Evolutionary conservation across 345 rosid genomes (phyloP).

Genomic region (Firmiana major): DNA sequence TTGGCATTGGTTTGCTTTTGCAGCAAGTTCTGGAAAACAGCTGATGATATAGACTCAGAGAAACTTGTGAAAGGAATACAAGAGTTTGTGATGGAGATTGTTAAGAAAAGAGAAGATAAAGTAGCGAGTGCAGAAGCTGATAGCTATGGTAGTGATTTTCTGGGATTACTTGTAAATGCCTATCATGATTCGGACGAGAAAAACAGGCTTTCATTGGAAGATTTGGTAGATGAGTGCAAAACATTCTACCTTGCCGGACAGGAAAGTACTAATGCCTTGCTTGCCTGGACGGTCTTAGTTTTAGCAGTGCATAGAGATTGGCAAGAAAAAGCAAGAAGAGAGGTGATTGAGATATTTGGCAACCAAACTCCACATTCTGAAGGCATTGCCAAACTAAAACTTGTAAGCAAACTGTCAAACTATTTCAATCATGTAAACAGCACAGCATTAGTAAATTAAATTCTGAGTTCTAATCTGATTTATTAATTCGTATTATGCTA

Average conservation of each 20-base stretch:
- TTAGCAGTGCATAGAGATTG: conserved; percentile 35
- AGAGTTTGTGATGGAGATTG: conserved; percentile 14
- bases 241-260: conserved; percentile 38
- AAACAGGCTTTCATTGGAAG: conserved; percentile 28
- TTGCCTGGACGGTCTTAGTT: conserved; percentile 37
- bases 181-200: conserved; percentile 20
- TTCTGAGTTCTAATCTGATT: not conserved
- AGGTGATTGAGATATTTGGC: conserved; percentile 29
- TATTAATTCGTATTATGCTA: not conserved
- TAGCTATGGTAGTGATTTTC: conserved; percentile 25
- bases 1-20: not conserved
- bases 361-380: conserved; percentile 27
- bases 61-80: conserved; percentile 15
- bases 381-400: conserved; percentile 32
- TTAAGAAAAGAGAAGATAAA: conserved; percentile 28
- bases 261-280: conserved; percentile 29
- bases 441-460: no score
- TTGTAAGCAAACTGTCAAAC: conserved; percentile 19
- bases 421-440: not conserved
- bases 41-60: conserved; percentile 16
- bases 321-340: conserved; percentile 41
- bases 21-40: conserved; percentile 22
- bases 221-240: conserved; percentile 40
- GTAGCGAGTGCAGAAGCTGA: not conserved
- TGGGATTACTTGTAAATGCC: conserved; percentile 26